Evolutionary conservation across 148 eudicot species (phyloP).

Genomic region (Camellia granthamiana): DNA sequence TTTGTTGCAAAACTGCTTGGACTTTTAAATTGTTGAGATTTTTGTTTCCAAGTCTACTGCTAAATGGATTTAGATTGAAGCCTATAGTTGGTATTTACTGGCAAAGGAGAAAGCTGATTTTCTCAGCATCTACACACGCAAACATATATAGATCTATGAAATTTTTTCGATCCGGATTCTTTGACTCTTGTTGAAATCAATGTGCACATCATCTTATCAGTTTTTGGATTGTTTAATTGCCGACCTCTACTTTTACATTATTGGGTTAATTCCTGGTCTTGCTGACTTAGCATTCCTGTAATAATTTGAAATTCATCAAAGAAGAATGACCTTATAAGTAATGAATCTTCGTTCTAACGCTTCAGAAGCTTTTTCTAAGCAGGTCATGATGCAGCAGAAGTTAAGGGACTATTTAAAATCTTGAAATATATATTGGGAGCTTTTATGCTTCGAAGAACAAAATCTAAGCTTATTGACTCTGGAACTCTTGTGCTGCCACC

Average conservation of each 20-base stretch:
- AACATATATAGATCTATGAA: neutral
- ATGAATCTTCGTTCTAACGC: neutral
- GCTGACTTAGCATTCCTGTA: neutral
- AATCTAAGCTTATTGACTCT: conserved; percentile 73
- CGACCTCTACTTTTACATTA: neutral
- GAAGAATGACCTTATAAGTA: neutral
- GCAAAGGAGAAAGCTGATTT: neutral
- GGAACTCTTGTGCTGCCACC: conserved; percentile 87
- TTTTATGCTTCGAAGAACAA: conserved; percentile 93
- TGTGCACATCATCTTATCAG: neutral
- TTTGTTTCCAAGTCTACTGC: neutral
- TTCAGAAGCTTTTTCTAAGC: conserved; percentile 24
- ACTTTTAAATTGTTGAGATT: neutral
- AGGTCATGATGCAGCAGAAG: conserved; percentile 51
- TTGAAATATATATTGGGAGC: conserved; percentile 69
- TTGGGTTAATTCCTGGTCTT: neutral
- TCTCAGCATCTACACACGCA: neutral
- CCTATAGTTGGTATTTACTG: neutral
- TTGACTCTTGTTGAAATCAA: neutral
- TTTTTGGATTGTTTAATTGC: conserved; percentile 13
- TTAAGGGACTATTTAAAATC: conserved; percentile 48
- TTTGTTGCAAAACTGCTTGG: neutral
- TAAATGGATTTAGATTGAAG: neutral
- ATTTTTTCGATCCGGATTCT: neutral
- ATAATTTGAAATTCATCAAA: conserved; percentile 1